These are phyloP conservation scores for Symbiotaphrina buchneri DNA, from an alignment of 495 filamentous ascomycete genomes.

Conservation along the genomic window DNA sequence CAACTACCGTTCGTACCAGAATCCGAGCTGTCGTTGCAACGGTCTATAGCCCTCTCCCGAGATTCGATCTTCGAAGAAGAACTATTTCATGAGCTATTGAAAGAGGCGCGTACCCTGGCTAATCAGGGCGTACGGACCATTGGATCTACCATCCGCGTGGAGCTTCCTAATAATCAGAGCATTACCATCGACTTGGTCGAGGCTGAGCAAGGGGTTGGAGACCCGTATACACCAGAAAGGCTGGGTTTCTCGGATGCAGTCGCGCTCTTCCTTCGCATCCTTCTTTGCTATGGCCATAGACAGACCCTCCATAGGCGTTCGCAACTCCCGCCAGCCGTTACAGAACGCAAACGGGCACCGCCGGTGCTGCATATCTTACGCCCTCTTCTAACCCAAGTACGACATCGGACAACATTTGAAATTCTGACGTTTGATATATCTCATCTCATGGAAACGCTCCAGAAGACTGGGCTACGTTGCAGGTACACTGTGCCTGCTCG, in stretches of 20 bases:
- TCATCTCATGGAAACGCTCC: too few relatives aligned
- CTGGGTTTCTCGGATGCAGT: too few relatives aligned
- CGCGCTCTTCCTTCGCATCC: slow-evolving; percentile 35
- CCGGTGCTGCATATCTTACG: slow-evolving; percentile 38
- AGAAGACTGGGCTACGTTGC: too few relatives aligned
- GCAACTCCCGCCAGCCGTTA: slow-evolving; percentile 34
- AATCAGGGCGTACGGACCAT: slow-evolving; percentile 36
- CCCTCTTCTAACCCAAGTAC: slow-evolving; percentile 37
- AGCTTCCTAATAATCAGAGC: slow-evolving; percentile 21
- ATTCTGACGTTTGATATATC: too few relatives aligned
- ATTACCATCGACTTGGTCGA: slow-evolving; percentile 10
- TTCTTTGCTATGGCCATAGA: slow-evolving; percentile 50
- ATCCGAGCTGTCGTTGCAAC: background rate
- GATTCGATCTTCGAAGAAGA: slow-evolving; percentile 84
- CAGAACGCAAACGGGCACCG: slow-evolving; percentile 16
- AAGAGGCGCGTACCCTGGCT: slow-evolving; percentile 50
- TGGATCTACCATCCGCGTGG: slow-evolving; percentile 5
- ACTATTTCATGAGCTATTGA: slow-evolving; percentile 73
- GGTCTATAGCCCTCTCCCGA: too few relatives aligned
- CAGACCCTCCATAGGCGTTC: slow-evolving; percentile 40
- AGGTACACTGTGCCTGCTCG: too few relatives aligned
- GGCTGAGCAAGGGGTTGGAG: background rate
- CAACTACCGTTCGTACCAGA: background rate
- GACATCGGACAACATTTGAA: too few relatives aligned
- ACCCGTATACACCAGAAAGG: slow-evolving; percentile 22